Base-by-base conservation (phyloP, 768 basidiomycete genomes). In the Boletales sp. region DNA sequence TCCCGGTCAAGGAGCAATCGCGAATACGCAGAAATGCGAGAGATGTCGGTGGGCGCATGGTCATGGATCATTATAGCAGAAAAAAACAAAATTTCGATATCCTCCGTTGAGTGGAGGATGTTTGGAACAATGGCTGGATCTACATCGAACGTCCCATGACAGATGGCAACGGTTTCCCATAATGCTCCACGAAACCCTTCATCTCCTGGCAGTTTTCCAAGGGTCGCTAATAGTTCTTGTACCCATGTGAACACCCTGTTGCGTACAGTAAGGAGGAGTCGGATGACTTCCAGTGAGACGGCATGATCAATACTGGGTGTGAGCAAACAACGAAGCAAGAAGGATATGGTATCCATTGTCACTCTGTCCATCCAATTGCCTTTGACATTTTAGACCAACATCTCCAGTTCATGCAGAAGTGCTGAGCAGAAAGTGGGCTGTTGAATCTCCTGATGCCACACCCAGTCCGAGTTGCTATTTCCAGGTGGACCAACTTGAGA, bases 381-480 rank as follows among this genome's bases (percentile, higher is more conserved):
- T 45, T 63, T 56, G 19, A 79, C 56, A n/a, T 61, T 63, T n/a
- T 38, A 46, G 17, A 75, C 39, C 10, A 74, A 58, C n/a, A 55
- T 52, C 11, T 65, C 59, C 5, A 74, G 53, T 44, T 74, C 72
- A 10, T 39, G 48, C 4, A 76, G 46, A 10, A 80, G 58, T 1
- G 58, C 59, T 7, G 7, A 0, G 12, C 71, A 61, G 34, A 78
- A 81, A 12, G 57, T 34, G 7, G 56, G 18, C 8, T 60, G 9
- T 1, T 43, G 41, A 7, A 78, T 59, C 12, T 75, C 72, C 2
- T 43, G 21, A 45, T 81, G 79, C 72, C 74, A 78, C 21, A 28
- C 25, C 25, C 25, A 28, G 25, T 59, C 58, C 34, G 62, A 48
- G 14, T 54, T 57, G 13, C 30, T 54, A 1, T 51, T 48, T 3